Evolutionary conservation across 2,329 filamentous ascomycete species (phyloP).

Genomic region (Fusarium clavum): DNA sequence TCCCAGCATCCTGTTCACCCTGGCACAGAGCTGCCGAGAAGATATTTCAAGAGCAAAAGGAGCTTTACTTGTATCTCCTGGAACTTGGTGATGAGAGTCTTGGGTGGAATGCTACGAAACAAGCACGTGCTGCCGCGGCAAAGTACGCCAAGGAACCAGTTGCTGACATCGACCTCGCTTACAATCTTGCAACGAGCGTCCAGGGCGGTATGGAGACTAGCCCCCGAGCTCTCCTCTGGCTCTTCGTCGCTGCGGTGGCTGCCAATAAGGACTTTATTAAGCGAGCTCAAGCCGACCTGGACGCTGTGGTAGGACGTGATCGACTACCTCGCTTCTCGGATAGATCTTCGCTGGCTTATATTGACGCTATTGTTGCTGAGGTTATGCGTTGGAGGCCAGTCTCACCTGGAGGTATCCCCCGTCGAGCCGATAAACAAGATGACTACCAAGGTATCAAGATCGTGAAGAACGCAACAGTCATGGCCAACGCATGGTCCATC

Average conservation of each 20-base stretch:
- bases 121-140: neutral
- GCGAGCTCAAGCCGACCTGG: neutral
- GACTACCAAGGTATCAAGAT: neutral
- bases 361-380: neutral
- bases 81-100: neutral
- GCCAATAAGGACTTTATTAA: neutral
- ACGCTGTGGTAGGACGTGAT: neutral
- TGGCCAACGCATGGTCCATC: neutral
- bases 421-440: neutral
- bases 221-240: neutral
- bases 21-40: neutral
- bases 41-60: neutral
- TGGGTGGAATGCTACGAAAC: neutral
- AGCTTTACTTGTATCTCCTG: neutral
- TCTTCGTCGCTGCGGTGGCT: neutral
- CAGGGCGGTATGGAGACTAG: neutral
- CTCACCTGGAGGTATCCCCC: neutral
- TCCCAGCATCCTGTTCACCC: neutral
- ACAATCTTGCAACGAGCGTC: neutral
- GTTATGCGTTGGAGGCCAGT: neutral
- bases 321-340: neutral
- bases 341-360: neutral
- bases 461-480: neutral
- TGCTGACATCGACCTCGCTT: neutral
- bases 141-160: neutral